Conservation (phyloP, 2,329 filamentous ascomycete genomes). For the Neonectria neomacrospora region DNA sequence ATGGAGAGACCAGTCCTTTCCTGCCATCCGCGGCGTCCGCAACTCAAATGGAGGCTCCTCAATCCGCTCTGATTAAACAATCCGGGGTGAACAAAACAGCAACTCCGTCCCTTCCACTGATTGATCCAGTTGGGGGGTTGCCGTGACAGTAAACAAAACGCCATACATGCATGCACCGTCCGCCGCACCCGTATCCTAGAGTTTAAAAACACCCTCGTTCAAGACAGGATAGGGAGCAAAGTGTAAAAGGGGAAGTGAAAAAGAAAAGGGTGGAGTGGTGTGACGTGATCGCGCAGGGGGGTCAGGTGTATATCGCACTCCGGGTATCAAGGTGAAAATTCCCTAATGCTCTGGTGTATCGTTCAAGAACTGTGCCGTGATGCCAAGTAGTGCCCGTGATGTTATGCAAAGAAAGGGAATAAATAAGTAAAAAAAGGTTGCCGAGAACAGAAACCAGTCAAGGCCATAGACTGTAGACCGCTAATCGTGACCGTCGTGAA, state of each 20-base stretch:
- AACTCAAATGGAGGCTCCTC: background rate
- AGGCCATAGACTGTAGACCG: slow-evolving; percentile 24
- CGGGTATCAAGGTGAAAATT: slow-evolving; percentile 54
- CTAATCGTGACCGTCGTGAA: slow-evolving; percentile 26
- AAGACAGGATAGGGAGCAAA: slow-evolving; percentile 33
- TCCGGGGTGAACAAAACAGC: slow-evolving; percentile 11
- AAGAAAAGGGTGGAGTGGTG: slow-evolving; percentile 52
- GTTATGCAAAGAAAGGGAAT: slow-evolving; percentile 33
- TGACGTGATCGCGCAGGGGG: slow-evolving; percentile 48
- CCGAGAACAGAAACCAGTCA: slow-evolving; percentile 20
- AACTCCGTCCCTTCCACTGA: slow-evolving; percentile 4
- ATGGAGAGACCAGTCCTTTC: slow-evolving; percentile 24
- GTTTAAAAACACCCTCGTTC: slow-evolving; percentile 30
- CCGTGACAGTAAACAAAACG: slow-evolving; percentile 44
- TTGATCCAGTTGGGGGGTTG: slow-evolving; percentile 29
- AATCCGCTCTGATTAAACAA: slow-evolving; percentile 6
- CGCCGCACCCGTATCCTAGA: slow-evolving; percentile 32
- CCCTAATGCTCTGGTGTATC: slow-evolving; percentile 52
- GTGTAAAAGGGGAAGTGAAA: slow-evolving; percentile 26
- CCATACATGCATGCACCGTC: slow-evolving; percentile 46
- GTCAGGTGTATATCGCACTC: slow-evolving; percentile 51
- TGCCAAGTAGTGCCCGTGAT: slow-evolving; percentile 42
- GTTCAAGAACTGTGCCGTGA: slow-evolving; percentile 48
- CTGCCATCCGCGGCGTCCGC: slow-evolving; percentile 5
- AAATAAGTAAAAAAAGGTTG: slow-evolving; percentile 25